Conservation (phyloP, 83 land plant genomes). For the Thuja plicata region DNA sequence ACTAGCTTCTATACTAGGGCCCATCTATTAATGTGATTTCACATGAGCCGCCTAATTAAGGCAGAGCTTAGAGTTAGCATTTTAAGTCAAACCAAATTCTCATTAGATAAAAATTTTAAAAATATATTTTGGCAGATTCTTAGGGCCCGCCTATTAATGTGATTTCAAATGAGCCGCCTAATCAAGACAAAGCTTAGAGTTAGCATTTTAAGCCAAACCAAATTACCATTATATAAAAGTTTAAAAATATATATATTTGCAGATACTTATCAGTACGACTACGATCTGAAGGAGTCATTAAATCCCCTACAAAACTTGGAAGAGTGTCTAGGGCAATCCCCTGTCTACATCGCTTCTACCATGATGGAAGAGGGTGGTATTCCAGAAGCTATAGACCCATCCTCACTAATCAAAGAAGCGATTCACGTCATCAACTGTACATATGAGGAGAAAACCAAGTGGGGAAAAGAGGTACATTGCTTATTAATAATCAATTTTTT, state of each 20-base stretch:
- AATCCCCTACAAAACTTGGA: constrained; percentile 49
- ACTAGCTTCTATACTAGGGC: no score
- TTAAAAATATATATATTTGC: constrained; percentile 15
- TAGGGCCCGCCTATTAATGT: background rate
- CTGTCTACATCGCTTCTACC: constrained; percentile 59
- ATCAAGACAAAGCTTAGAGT: no score
- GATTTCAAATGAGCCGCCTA: no score
- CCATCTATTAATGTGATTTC: no score
- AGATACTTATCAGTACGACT: constrained; percentile 48
- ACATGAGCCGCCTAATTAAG: no score
- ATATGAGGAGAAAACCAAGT: constrained; percentile 57
- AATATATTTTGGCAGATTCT: constrained; percentile 35
- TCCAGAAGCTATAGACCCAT: constrained; percentile 43
- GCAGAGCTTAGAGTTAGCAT: no score
- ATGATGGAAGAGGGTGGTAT: constrained; percentile 57
- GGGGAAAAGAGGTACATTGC: constrained; percentile 43
- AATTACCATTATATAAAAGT: no score
- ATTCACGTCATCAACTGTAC: constrained; percentile 61
- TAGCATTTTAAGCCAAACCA: no score
- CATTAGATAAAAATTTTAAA: no score
- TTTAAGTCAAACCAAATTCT: no score
- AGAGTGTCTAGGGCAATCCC: constrained; percentile 53
- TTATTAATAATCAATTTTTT: background rate
- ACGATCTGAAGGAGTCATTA: constrained; percentile 25
- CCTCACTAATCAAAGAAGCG: constrained; percentile 51